These are phyloP conservation scores for Echium plantagineum DNA, from an alignment of 257 asterid genomes.

Conservation along the genomic window DNA sequence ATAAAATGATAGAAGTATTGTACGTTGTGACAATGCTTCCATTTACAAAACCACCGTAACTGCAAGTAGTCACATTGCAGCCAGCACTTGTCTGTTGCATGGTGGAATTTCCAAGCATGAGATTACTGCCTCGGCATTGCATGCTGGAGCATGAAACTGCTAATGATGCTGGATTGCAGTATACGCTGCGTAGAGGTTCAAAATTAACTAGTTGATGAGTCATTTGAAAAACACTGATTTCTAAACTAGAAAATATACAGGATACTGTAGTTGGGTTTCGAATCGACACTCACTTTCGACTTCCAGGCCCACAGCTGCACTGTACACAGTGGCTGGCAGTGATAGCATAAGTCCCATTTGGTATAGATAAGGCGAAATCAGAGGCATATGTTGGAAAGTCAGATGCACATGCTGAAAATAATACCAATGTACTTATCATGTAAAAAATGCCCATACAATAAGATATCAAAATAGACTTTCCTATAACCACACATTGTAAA, in stretches of 20 bases:
- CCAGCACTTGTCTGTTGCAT: constrained; percentile 74
- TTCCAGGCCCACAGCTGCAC: constrained; percentile 94
- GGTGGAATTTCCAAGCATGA: constrained; percentile 75
- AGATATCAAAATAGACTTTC: not conserved
- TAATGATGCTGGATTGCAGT: constrained; percentile 87
- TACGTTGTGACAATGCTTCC: constrained; percentile 77
- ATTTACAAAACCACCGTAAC: constrained; percentile 68
- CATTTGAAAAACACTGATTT: not conserved
- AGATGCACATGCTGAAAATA: constrained; percentile 74
- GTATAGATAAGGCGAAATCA: constrained; percentile 73
- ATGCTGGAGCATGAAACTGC: constrained; percentile 97
- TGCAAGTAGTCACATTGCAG: constrained; percentile 90
- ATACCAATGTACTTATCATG: not conserved
- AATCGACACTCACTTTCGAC: constrained; percentile 56
- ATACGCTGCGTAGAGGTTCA: constrained; percentile 43
- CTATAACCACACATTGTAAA: not conserved
- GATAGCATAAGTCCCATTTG: constrained; percentile 87
- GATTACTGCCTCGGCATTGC: constrained; percentile 83
- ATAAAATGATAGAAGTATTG: constrained; percentile 11
- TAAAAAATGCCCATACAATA: not conserved
- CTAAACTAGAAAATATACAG: not conserved
- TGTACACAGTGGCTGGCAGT: constrained; percentile 88
- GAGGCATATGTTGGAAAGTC: constrained; percentile 54
- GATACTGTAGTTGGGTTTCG: constrained; percentile 4
- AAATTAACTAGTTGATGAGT: not conserved